These are phyloP conservation scores for Suhomyces bribrorum DNA, from an alignment of 1,139 yeast species.

Conservation along the genomic window DNA sequence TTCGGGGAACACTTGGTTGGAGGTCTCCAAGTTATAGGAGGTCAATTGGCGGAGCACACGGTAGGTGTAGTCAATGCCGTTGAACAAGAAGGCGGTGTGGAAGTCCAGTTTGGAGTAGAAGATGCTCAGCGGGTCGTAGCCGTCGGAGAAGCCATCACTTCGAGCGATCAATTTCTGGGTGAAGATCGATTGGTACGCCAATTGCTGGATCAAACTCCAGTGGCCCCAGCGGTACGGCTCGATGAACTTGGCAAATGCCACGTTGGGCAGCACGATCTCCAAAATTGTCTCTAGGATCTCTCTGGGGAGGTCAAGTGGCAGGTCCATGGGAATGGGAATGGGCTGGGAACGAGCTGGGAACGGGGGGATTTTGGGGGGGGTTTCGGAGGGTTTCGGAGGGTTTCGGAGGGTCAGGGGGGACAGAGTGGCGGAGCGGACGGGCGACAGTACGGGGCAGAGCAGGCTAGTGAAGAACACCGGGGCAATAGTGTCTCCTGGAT, in stretches of 20 bases:
- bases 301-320: slow-evolving; percentile 8
- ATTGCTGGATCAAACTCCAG: slow-evolving; percentile 9
- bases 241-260: slow-evolving; percentile 18
- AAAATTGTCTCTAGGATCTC: slow-evolving; percentile 19
- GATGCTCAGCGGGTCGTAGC: slow-evolving; percentile 13
- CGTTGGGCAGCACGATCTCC: slow-evolving; percentile 12
- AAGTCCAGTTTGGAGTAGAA: slow-evolving; percentile 12
- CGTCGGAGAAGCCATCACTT: slow-evolving; percentile 1
- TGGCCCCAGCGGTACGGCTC: slow-evolving; percentile 8
- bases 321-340: neutral
- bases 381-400: too few species aligned
- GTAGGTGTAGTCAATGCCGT: slow-evolving; percentile 18
- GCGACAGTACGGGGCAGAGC: too few species aligned
- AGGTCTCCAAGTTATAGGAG: slow-evolving; percentile 13
- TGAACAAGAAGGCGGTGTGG: slow-evolving; percentile 11
- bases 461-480: too few species aligned
- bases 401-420: too few species aligned
- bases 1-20: slow-evolving; percentile 16
- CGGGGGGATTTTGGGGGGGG: too few species aligned
- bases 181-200: slow-evolving; percentile 9
- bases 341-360: too few species aligned
- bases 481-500: too few species aligned
- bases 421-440: too few species aligned
- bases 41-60: slow-evolving; percentile 16
- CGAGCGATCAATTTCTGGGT: slow-evolving; percentile 9